phyloP scores from a whole-genome alignment of 768 basidiomycete genomes.

The Dentipellis fragilis region DNA sequence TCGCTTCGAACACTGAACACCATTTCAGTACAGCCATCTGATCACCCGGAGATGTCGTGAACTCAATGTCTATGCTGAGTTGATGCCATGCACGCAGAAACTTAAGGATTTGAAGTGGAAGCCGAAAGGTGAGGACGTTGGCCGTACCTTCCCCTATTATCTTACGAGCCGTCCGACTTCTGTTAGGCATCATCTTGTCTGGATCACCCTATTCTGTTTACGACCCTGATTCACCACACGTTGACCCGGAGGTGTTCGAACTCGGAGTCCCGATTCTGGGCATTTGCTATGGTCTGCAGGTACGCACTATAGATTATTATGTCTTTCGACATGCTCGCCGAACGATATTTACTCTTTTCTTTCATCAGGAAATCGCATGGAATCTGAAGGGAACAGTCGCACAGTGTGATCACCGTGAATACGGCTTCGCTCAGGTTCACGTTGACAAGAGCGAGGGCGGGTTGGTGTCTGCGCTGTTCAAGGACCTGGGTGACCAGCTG shows the following conservation, averaged over 20 bases:
- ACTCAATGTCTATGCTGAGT: slow-evolving; percentile 92
- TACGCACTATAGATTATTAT: slow-evolving; percentile 20
- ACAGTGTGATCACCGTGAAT: slow-evolving; percentile 87
- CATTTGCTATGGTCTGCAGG: slow-evolving; percentile 96
- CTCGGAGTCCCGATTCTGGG: slow-evolving; percentile 88
- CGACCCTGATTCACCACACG: slow-evolving; percentile 85
- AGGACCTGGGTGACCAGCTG: slow-evolving; percentile 80
- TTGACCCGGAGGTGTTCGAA: slow-evolving; percentile 84
- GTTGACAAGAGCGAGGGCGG: slow-evolving; percentile 52
- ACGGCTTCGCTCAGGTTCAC: slow-evolving; percentile 81
- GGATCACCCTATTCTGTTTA: slow-evolving; percentile 99
- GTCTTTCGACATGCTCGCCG: not conserved
- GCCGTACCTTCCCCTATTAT: slow-evolving; percentile 10
- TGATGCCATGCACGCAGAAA: slow-evolving; percentile 93
- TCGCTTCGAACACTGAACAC: slow-evolving; percentile 4
- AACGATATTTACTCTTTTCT: not conserved
- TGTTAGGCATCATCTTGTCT: slow-evolving; percentile 83
- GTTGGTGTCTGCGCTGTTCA: slow-evolving; percentile 52
- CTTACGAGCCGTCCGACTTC: not conserved
- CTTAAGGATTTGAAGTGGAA: slow-evolving; percentile 83
- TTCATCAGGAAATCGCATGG: slow-evolving; percentile 82
- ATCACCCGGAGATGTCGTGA: slow-evolving; percentile 98
- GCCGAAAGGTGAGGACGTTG: slow-evolving; percentile 64
- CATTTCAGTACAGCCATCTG: slow-evolving; percentile 82
- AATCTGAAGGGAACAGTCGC: slow-evolving; percentile 76